Conservation (phyloP, 495 filamentous ascomycete species). For the Neurospora discreta region DNA sequence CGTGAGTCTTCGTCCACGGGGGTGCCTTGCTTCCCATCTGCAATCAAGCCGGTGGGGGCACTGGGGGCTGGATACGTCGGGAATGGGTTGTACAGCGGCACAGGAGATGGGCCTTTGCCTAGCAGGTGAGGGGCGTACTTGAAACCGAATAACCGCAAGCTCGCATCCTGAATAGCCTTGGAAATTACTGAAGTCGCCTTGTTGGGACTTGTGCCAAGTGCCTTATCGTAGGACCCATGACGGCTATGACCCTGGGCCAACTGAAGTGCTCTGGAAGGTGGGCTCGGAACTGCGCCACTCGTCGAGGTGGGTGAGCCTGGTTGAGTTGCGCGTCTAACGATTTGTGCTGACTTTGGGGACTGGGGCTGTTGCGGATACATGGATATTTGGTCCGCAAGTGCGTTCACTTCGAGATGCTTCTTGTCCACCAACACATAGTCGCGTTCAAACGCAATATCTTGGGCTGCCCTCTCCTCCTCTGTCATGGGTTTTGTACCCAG, state of each 20-base stretch:
- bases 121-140: slow-evolving; percentile 56
- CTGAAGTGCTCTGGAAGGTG: slow-evolving; percentile 53
- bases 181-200: slow-evolving; percentile 82
- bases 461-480: slow-evolving; percentile 66
- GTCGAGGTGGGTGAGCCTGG: slow-evolving; percentile 48
- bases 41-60: slow-evolving; percentile 45
- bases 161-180: slow-evolving; percentile 90
- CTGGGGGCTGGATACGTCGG: slow-evolving; percentile 67
- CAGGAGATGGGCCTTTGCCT: slow-evolving; percentile 63
- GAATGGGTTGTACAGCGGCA: slow-evolving; percentile 67
- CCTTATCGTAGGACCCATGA: slow-evolving; percentile 65
- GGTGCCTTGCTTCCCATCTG: slow-evolving; percentile 50
- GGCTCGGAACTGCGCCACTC: slow-evolving; percentile 46
- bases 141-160: slow-evolving; percentile 68
- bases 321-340: slow-evolving; percentile 48
- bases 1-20: slow-evolving; percentile 70
- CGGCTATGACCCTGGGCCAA: slow-evolving; percentile 53
- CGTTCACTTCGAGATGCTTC: slow-evolving; percentile 87
- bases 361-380: slow-evolving; percentile 50
- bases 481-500: slow-evolving; percentile 26
- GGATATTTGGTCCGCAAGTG: slow-evolving; percentile 88
- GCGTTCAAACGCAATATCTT: slow-evolving; percentile 79
- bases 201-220: slow-evolving; percentile 62
- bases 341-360: slow-evolving; percentile 35
- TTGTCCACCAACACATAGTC: slow-evolving; percentile 97